phyloP scores from a whole-genome alignment of 495 filamentous ascomycete genomes.

The Xylaria grammica region DNA sequence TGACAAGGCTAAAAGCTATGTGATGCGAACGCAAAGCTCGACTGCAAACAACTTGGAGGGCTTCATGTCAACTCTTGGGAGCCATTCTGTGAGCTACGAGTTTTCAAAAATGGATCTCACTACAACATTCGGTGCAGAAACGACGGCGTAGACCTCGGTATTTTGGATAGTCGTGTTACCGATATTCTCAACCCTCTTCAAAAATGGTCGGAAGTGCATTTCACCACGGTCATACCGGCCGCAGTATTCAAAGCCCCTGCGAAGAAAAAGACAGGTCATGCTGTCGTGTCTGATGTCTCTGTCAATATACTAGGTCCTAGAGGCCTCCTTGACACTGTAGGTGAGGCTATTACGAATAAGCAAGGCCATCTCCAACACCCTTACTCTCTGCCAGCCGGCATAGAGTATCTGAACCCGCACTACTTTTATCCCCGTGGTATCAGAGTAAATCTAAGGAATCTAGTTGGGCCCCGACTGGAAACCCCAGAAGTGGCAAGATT shows the following conservation, averaged over 20 bases:
- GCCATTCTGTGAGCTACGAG: neutral
- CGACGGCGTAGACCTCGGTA: neutral
- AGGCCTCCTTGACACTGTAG: neutral
- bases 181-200: neutral
- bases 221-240: neutral
- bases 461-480: neutral
- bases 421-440: slow-evolving; percentile 1
- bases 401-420: slow-evolving; percentile 3
- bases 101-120: slow-evolving; percentile 1
- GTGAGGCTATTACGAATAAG: neutral
- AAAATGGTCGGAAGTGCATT: slow-evolving; percentile 5
- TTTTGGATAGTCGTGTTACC: neutral
- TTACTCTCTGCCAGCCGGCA: neutral
- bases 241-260: slow-evolving; percentile 3
- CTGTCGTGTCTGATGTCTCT: neutral
- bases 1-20: slow-evolving; percentile 1
- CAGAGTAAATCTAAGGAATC: neutral
- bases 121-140: neutral
- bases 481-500: no score
- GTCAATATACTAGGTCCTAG: slow-evolving; percentile 6
- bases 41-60: neutral
- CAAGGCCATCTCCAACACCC: slow-evolving; percentile 1
- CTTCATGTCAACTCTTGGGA: neutral
- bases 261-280: neutral
- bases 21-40: slow-evolving; percentile 2